Base-by-base conservation (phyloP, 495 filamentous ascomycete species). In the Poronia punctata region DNA sequence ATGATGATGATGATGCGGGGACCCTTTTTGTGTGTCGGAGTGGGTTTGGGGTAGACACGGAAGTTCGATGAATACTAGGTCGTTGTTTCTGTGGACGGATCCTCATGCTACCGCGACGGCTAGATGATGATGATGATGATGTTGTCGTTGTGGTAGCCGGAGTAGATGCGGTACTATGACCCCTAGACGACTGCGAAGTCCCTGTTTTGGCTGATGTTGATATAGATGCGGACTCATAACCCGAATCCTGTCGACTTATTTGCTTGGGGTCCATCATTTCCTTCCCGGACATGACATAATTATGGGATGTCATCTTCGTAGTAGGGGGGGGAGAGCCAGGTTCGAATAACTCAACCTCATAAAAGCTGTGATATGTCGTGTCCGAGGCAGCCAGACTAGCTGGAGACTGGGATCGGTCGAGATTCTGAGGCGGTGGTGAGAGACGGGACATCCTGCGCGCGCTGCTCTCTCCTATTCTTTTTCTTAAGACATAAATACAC, bases 181-280 rank as follows among this genome's bases (percentile, higher is more conserved):
- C 24, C 24, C 7, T n/a, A n/a, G 24, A 27, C n/a, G 7, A n/a
- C n/a, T n/a, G n/a, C n/a, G n/a, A n/a, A n/a, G n/a, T n/a, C n/a
- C n/a, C n/a, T n/a, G n/a, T n/a, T n/a, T n/a, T n/a, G n/a, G n/a
- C n/a, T n/a, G n/a, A n/a, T n/a, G n/a, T n/a, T n/a, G n/a, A n/a
- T n/a, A n/a, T n/a, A n/a, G 35, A 46, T 32, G 51, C 54, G n/a
- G 68, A 71, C 35, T 65, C 69, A 33, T 73, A 73, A 5, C 69
- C 69, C 5, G 69, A 73, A 33, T 73, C 69, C 30, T 73, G 68
- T 8, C 69, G 62, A 4, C 55, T 56, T 52, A 71, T 69, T 5
- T 44, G 48, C 40, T 66, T 57, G 36, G 56, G 43, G n/a, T n/a
- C n/a, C n/a, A n/a, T n/a, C n/a, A n/a, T n/a, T n/a, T n/a, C n/a